Base-by-base conservation (phyloP, 306 rosid species). In the Lathyrus sativus region DNA sequence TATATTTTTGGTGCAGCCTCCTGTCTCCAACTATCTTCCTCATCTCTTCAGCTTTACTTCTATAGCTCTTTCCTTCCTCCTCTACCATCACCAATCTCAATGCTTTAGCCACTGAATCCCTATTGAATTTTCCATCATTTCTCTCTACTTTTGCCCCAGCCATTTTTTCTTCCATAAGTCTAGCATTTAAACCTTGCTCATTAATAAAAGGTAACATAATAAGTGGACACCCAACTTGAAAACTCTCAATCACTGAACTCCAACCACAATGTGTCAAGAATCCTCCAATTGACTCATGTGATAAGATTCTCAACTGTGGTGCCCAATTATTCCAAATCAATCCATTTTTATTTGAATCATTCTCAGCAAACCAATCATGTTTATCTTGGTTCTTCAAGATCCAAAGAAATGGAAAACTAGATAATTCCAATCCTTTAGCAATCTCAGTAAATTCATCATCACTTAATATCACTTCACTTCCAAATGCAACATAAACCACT, bases 181-280 rank as follows among this genome's bases (percentile, higher is more conserved):
- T 78, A 24, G 78, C 54, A 9, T 7, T 7, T 7, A 55, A 14
- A 39, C 62, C 57, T 50, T 80, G 84, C 4, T 80, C 84, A 9
- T 11, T 24, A 2, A 29, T 3, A n/a, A 80, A 80, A 0, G 81
- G 76, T 31, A 80, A 19, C 53, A 46, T 14, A 11, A 80, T 50
- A 10, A 80, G 74, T 12, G 49, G 71, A 0, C 15, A 62, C 11
- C 55, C 77, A 17, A 66, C 56, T 13, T 57, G 46, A 17, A 26
- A 26, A 26, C 29, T 26, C 4, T 26, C 29, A 26, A 26, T 26
- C 29, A 3, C 4, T 26, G 29, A 54, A 29, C 77, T 58, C 83
- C 80, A 79, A 41, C 83, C 83, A 7, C 69, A 64, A 37, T 74
- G 80, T 10, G 60, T 63, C 60, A 79, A 31, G 29, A 74, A 74